Evolutionary conservation across 2,329 filamentous ascomycete species (phyloP).

Genomic region (Pseudopithomyces chartarum): DNA sequence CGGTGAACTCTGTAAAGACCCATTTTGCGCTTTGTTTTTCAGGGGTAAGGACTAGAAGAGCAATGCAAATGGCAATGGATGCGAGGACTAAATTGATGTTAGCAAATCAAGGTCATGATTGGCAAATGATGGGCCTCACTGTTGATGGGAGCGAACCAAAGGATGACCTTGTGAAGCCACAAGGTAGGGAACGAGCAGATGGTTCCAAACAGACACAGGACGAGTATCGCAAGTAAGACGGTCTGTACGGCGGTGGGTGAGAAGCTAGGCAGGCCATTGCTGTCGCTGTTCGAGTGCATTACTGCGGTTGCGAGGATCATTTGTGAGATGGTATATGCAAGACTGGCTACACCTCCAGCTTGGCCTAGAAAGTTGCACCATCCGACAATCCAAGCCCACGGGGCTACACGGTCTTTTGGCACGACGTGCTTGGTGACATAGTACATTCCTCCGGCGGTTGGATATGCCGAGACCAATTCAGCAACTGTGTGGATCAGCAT

Average conservation of each 20-base stretch:
- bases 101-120: background rate
- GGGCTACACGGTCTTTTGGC: constrained; percentile 63
- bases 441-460: constrained; percentile 71
- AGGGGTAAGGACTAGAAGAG: constrained; percentile 62
- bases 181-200: constrained; percentile 68
- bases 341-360: constrained; percentile 65
- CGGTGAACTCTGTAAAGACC: constrained; percentile 66
- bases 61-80: constrained; percentile 64
- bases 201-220: constrained; percentile 61
- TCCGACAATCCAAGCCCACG: constrained; percentile 70
- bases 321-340: constrained; percentile 67
- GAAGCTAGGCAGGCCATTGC: constrained; percentile 58
- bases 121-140: constrained; percentile 42
- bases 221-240: constrained; percentile 61
- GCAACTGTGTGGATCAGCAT: constrained; percentile 53
- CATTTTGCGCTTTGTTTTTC: constrained; percentile 63
- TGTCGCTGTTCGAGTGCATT: constrained; percentile 61
- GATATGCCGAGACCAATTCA: constrained; percentile 69
- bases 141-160: constrained; percentile 71
- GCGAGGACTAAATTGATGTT: constrained; percentile 52
- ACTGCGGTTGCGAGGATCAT: constrained; percentile 66
- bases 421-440: constrained; percentile 71
- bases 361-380: constrained; percentile 71
- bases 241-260: constrained; percentile 63
- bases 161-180: constrained; percentile 62